Percentiles rank a stretch among this genome's conserved stretches.
Evolutionary conservation across 163 green algal species (phyloP).

Genomic region (Chlamydomonas reinhardtii): DNA sequence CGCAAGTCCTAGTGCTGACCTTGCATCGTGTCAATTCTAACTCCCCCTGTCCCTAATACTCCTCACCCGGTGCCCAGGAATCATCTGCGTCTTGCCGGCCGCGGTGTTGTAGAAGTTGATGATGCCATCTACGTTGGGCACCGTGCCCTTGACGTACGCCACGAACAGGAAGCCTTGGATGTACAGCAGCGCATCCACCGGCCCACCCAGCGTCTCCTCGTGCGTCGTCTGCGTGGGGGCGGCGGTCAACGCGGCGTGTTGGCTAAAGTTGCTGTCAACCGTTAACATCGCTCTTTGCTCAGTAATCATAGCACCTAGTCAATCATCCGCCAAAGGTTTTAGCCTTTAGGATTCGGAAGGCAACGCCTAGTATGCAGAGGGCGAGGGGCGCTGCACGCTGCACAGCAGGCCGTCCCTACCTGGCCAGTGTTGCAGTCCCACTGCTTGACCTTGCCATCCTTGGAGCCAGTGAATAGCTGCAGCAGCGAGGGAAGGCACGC

Average conservation of each 20-base stretch:
- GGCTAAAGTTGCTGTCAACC: no score
- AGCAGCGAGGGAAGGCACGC: no score
- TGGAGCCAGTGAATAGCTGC: constrained; percentile 43
- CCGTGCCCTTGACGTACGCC: constrained; percentile 38
- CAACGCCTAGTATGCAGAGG: no score
- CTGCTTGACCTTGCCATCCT: constrained; percentile 51
- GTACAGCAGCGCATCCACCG: constrained; percentile 42
- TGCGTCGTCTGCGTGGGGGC: neutral
- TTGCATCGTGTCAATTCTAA: no score
- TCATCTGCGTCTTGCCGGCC: constrained; percentile 34
- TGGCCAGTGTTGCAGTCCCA: constrained; percentile 46
- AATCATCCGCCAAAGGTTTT: no score
- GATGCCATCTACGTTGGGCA: constrained; percentile 42
- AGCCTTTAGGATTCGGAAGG: no score
- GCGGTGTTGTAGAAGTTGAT: constrained; percentile 51
- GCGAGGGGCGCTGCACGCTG: no score
- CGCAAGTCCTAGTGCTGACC: no score
- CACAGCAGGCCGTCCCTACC: neutral
- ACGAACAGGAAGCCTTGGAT: constrained; percentile 47
- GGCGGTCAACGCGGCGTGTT: neutral
- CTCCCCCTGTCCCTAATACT: neutral
- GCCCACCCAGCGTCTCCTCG: constrained; percentile 34
- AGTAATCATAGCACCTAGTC: no score
- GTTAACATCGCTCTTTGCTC: no score
- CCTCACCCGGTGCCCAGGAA: constrained; percentile 36